Evolutionary conservation across 139 green algal species (phyloP).

Genomic region (Coelastrella sp.): DNA sequence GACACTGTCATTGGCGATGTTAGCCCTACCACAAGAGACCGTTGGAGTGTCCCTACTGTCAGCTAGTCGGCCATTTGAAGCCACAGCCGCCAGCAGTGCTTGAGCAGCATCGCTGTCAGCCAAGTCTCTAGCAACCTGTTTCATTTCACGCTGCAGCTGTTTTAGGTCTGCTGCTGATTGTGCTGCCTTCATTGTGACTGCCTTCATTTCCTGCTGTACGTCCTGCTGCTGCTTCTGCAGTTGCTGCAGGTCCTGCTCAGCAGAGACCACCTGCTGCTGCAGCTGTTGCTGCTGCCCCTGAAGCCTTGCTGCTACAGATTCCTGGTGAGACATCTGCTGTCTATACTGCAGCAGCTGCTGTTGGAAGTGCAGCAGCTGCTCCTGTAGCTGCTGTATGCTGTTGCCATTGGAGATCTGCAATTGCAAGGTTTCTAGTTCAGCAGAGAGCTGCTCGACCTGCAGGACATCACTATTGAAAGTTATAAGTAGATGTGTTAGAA

Average conservation of each 20-base stretch:
- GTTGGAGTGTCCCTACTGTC: background rate
- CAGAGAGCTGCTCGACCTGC: conserved; percentile 19
- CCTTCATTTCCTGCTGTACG: background rate
- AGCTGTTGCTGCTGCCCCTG: conserved; percentile 7
- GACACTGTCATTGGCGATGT: background rate
- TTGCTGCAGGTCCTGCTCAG: conserved; percentile 5
- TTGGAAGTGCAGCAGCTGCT: background rate
- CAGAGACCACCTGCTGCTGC: background rate
- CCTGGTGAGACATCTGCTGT: background rate
- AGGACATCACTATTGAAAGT: background rate
- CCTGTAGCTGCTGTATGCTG: background rate
- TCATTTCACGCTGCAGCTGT: background rate
- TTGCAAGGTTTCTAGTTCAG: background rate
- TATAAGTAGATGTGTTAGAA: too few species aligned
- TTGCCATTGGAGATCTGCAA: background rate
- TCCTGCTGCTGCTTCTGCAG: background rate
- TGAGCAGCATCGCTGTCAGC: background rate
- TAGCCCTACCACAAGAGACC: background rate
- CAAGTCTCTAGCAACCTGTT: conserved; percentile 36
- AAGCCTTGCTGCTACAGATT: background rate
- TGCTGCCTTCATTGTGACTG: background rate
- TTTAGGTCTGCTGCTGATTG: conserved; percentile 14
- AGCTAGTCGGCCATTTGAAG: background rate
- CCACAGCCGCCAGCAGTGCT: background rate
- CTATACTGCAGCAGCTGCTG: conserved; percentile 4